Percentiles rank a stretch among this genome's conserved stretches.
These are phyloP conservation scores for Tothia fuscella DNA, from an alignment of 2,329 filamentous ascomycete species.

Conservation along the genomic window DNA sequence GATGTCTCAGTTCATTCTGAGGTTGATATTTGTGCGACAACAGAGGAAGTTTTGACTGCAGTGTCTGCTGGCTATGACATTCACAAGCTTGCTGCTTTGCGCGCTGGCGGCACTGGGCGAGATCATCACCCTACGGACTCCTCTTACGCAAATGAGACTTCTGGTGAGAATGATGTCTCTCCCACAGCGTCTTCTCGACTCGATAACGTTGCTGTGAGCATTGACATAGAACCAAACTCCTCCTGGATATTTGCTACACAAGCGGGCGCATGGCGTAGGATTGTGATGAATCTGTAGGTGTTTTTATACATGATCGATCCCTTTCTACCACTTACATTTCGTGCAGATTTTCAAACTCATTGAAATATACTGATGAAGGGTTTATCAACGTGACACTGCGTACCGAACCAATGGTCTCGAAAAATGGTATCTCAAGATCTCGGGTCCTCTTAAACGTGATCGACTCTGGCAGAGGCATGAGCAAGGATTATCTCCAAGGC, in stretches of 20 bases:
- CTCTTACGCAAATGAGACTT: background rate
- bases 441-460: slow-evolving; percentile 11
- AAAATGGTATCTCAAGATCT: background rate
- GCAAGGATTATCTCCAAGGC: slow-evolving; percentile 10
- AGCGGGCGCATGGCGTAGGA: slow-evolving; percentile 26
- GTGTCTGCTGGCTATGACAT: slow-evolving; percentile 5
- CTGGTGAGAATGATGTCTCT: background rate
- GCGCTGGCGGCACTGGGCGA: too few species aligned
- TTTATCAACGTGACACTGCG: slow-evolving; percentile 32
- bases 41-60: slow-evolving; percentile 2
- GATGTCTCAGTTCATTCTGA: background rate
- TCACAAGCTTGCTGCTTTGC: too few species aligned
- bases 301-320: background rate
- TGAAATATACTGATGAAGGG: slow-evolving; percentile 48
- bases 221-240: slow-evolving; percentile 24
- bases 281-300: slow-evolving; percentile 24
- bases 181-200: background rate
- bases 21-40: background rate
- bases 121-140: background rate
- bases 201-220: slow-evolving; percentile 16
- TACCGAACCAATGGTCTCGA: background rate
- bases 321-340: slow-evolving; percentile 22
- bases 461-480: slow-evolving; percentile 14
- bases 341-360: slow-evolving; percentile 52
- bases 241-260: slow-evolving; percentile 27